Base-by-base conservation (phyloP, 768 basidiomycete species). In the Termitomyces sp. region DNA sequence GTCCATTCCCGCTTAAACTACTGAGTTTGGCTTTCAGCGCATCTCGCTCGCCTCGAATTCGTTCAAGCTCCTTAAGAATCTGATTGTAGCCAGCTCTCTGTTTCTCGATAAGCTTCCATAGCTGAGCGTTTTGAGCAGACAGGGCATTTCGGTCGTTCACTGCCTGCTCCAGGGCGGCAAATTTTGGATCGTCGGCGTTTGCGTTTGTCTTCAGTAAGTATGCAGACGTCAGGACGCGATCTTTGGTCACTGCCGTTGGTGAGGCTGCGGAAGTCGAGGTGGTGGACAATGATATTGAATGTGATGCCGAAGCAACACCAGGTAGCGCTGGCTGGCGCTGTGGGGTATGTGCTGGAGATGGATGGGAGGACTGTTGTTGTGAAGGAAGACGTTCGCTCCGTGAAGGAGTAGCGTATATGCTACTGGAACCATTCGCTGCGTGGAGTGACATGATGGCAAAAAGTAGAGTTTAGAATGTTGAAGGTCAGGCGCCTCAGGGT, bases 31-130 rank as follows among this genome's bases (percentile, higher is more conserved):
- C 69, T 69, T 77, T 88, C 75, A 79, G 88, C 9, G 78, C 68
- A 66, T 94, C 93, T 18, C 94, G 82, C 69, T 96, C 94, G 12
- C 75, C 76, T 14, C 94, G 80, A 52, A 96, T 81, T 55, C 94
- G 83, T 63, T 95, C 93, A 45, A 92, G 78, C 64, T 96, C 92
- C 73, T 90, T 90, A 69, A 88, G 76, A 56, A 92, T 82, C 57
- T 88, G 85, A 59, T 81, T 84, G 68, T 90, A 90, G n/a, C 86
- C 90, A 22, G 83, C 72, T 56, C 92, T 82, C 70, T 94, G 92
- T 70, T 94, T 95, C 79, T 95, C 92, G 68, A 96, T 87, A 61
- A 95, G 81, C 71, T 94, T 95, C 94, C 94, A 96, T 22, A 96
- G 83, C 73, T 95, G 92, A 16, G 86, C 75, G 69, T 96, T 96